A percentile compares a stretch with the other conserved stretches of the same genome.
phyloP scores from a whole-genome alignment of 2,329 filamentous ascomycete species.

The Ceratocystis colombiana region DNA sequence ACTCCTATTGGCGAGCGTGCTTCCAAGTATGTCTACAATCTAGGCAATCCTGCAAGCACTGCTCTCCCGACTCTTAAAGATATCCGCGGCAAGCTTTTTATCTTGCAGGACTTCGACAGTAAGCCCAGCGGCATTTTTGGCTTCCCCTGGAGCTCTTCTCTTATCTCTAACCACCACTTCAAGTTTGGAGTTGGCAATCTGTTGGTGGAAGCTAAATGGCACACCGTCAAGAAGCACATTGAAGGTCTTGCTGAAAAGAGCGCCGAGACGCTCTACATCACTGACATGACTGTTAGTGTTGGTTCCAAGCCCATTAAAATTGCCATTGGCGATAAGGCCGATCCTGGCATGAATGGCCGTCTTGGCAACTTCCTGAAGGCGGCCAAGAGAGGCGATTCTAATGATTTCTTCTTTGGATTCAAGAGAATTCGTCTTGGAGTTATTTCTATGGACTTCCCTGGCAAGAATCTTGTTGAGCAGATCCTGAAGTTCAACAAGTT shows the following conservation, averaged over 20 bases:
- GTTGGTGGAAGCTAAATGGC: too few relatives aligned
- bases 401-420: not conserved
- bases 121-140: too few relatives aligned
- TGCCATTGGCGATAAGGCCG: not conserved
- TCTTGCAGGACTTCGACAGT: too few relatives aligned
- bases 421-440: not conserved
- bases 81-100: too few relatives aligned
- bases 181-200: too few relatives aligned
- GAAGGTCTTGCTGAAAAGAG: too few relatives aligned
- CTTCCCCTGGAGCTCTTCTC: too few relatives aligned
- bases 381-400: not conserved
- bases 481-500: too few relatives aligned
- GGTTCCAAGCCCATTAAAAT: not conserved
- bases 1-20: not conserved
- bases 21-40: not conserved
- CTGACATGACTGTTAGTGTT: not conserved
- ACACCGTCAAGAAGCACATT: too few relatives aligned
- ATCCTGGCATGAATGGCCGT: not conserved
- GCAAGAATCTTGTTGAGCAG: not conserved
- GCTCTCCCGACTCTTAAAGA: too few relatives aligned
- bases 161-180: too few relatives aligned
- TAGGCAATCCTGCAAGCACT: too few relatives aligned
- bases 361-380: not conserved
- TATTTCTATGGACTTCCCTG: slow-evolving; percentile 4
- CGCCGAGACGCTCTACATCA: not conserved